Percentiles rank a stretch among this genome's conserved stretches.
phyloP scores from a whole-genome alignment of 176 grass and related monocot genomes.

The Lolium multiflorum region DNA sequence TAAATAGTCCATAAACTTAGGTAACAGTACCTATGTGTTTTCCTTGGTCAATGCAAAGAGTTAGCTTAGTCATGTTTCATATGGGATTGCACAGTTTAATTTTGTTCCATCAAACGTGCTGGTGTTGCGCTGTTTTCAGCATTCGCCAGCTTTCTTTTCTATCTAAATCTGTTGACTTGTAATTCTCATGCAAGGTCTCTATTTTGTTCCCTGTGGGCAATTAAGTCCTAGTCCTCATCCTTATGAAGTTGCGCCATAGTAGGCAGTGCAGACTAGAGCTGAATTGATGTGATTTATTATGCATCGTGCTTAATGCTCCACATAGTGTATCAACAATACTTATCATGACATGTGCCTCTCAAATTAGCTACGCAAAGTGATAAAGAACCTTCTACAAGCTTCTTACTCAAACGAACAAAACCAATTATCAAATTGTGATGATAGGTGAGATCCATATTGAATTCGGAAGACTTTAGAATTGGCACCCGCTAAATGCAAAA shows the following conservation, averaged over 20 bases:
- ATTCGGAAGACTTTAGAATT: not conserved
- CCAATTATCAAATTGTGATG: not conserved
- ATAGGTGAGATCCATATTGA: not conserved
- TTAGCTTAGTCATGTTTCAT: not conserved
- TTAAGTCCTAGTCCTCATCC: not conserved
- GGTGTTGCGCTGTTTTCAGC: not conserved
- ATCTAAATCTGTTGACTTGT: not conserved
- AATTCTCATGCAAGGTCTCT: not conserved
- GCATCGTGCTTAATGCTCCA: not conserved
- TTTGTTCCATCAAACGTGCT: no score
- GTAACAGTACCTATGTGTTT: not conserved
- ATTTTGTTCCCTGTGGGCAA: not conserved
- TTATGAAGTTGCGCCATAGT: not conserved
- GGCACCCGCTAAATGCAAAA: not conserved
- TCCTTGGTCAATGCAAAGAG: not conserved
- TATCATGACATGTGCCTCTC: not conserved
- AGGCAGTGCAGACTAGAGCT: not conserved
- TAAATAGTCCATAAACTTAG: conserved; percentile 13
- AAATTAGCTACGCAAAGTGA: not conserved
- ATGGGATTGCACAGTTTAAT: not conserved
- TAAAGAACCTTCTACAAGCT: not conserved
- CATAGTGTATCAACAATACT: not conserved
- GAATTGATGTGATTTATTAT: conserved; percentile 18
- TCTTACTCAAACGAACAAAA: not conserved
- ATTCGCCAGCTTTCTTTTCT: not conserved